A percentile compares a stretch with the other conserved stretches of the same genome.
Conservation (phyloP, 2,329 filamentous ascomycete species). For the Aspergillus jensenii region DNA sequence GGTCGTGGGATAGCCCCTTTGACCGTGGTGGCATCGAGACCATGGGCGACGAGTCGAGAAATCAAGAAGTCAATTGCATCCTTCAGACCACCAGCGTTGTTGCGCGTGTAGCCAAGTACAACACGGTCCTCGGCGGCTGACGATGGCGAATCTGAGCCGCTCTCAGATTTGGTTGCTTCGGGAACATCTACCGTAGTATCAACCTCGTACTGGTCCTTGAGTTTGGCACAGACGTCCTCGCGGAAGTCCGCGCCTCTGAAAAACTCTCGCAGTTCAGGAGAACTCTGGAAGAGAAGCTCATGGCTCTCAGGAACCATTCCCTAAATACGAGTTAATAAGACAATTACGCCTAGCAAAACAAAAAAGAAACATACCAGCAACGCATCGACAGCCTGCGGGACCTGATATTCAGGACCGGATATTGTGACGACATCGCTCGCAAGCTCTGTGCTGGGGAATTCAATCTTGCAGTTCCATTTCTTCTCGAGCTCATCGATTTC, state of each 20-base stretch:
- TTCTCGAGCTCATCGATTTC: constrained; percentile 96
- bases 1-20: constrained; percentile 96
- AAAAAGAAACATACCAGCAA: constrained; percentile 64
- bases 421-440: constrained; percentile 95
- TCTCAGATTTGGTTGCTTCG: constrained; percentile 32
- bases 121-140: constrained; percentile 54
- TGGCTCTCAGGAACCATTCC: constrained; percentile 98
- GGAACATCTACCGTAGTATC: constrained; percentile 69
- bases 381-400: constrained; percentile 93
- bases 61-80: constrained; percentile 96
- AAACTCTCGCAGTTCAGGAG: constrained; percentile 73
- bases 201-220: constrained; percentile 90
- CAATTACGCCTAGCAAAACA: not conserved
- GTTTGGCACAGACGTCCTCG: constrained; percentile 75
- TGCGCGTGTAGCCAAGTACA: constrained; percentile 84
- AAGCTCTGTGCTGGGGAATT: constrained; percentile 95
- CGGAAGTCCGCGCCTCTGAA: constrained; percentile 79
- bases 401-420: constrained; percentile 96
- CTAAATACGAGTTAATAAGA: constrained; percentile 39
- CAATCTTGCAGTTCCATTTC: constrained; percentile 99
- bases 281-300: constrained; percentile 79
- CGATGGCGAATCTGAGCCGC: constrained; percentile 45
- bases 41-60: constrained; percentile 78
- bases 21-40: constrained; percentile 83
- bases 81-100: constrained; percentile 91